These are phyloP conservation scores for Rhizopus stolonifer DNA, from an alignment of 371 early-diverging fungal species.

Conservation along the genomic window DNA sequence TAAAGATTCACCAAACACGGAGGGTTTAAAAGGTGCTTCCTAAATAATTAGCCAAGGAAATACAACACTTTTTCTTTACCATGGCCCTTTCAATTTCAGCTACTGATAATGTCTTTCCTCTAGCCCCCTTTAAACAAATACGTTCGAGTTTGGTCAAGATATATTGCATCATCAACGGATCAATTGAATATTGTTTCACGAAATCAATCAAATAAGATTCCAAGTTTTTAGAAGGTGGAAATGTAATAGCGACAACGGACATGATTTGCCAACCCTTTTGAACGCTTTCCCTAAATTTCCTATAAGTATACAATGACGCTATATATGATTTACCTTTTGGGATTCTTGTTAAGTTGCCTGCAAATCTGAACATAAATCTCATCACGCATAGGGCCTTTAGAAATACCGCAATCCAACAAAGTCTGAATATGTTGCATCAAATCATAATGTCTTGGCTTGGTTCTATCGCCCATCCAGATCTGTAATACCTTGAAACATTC, in stretches of 20 bases:
- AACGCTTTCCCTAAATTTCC: conserved; percentile 56
- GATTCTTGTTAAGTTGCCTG: conserved; percentile 87
- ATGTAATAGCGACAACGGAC: conserved; percentile 75
- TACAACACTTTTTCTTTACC: too few relatives aligned
- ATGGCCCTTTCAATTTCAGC: conserved; percentile 84
- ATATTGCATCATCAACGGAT: conserved; percentile 56
- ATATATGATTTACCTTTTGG: conserved; percentile 50
- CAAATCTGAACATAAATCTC: conserved; percentile 94
- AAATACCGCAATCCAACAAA: conserved; percentile 74
- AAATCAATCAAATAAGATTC: conserved; percentile 82
- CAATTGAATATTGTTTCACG: conserved; percentile 65
- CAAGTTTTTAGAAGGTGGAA: conserved; percentile 90
- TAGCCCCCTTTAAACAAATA: conserved; percentile 79
- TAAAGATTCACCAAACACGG: conserved; percentile 92
- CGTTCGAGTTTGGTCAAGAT: conserved; percentile 63
- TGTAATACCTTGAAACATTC: conserved; percentile 84
- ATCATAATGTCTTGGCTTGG: conserved; percentile 22
- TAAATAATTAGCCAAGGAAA: background rate
- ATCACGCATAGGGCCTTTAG: conserved; percentile 78
- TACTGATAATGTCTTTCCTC: conserved; percentile 73
- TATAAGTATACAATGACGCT: too few relatives aligned
- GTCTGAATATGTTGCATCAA: conserved; percentile 68
- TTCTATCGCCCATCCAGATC: conserved; percentile 80
- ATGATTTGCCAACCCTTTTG: conserved; percentile 88
- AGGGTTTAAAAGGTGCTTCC: conserved; percentile 84